phyloP scores from a whole-genome alignment of 805 yeast genomes.

The Ogataea pilisensis region DNA sequence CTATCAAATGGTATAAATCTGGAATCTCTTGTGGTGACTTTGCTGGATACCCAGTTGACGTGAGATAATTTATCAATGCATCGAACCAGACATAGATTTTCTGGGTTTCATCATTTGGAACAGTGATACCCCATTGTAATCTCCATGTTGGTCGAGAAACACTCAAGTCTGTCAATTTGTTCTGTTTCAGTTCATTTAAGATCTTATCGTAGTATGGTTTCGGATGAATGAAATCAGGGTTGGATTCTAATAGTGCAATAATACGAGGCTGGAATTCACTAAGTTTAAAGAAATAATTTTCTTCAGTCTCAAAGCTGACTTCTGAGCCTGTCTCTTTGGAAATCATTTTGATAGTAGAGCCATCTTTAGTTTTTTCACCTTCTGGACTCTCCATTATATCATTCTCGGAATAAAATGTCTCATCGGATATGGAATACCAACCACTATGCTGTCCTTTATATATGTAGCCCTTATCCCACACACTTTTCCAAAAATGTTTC shows the following conservation, averaged over 20 bases:
- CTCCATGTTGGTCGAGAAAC: constrained; percentile 79
- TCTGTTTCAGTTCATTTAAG: constrained; percentile 49
- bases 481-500: constrained; percentile 60
- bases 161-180: constrained; percentile 63
- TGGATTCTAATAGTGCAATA: constrained; percentile 41
- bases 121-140: constrained; percentile 84
- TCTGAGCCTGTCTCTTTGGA: constrained; percentile 71
- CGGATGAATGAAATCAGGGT: constrained; percentile 68
- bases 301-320: constrained; percentile 73
- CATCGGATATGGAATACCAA: constrained; percentile 94
- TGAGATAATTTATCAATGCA: constrained; percentile 81
- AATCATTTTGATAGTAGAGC: constrained; percentile 27
- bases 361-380: constrained; percentile 32
- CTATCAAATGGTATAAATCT: constrained; percentile 65
- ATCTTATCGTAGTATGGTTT: constrained; percentile 48
- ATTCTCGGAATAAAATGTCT: constrained; percentile 83
- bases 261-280: constrained; percentile 55
- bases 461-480: constrained; percentile 58
- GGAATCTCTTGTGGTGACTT: constrained; percentile 16
- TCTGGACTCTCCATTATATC: constrained; percentile 45
- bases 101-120: constrained; percentile 76
- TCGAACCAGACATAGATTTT: constrained; percentile 96
- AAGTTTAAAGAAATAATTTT: constrained; percentile 80
- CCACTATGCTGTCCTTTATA: constrained; percentile 85
- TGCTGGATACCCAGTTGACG: constrained; percentile 57